Evolutionary conservation across 2,329 filamentous ascomycete genomes (phyloP).

Genomic region (Phoma herbarum): DNA sequence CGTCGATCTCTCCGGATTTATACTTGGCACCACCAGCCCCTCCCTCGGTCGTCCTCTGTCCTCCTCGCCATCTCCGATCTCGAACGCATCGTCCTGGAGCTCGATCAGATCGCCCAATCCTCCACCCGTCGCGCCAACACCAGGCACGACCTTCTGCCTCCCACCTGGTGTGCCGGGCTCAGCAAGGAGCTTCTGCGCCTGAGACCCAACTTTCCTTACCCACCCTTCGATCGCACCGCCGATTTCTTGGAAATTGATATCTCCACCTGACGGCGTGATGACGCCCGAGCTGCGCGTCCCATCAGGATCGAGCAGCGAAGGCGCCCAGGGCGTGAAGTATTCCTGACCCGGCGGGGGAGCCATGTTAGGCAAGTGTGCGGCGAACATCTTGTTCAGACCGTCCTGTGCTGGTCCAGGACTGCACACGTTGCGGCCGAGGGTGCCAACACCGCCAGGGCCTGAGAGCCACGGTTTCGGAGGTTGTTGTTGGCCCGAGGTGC

Average conservation of each 20-base stretch:
- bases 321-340: conserved; percentile 53
- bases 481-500: conserved; percentile 42
- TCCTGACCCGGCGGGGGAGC: conserved; percentile 68
- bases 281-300: conserved; percentile 42
- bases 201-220: conserved; percentile 81
- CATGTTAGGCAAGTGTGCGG: conserved; percentile 81
- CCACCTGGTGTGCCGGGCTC: conserved; percentile 44
- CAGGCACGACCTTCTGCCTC: conserved; percentile 45
- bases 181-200: conserved; percentile 56
- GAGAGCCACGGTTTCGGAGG: conserved; percentile 65
- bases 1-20: conserved; percentile 18
- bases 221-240: conserved; percentile 89
- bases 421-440: conserved; percentile 74
- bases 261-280: conserved; percentile 41
- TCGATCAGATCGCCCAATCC: conserved; percentile 74
- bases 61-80: conserved; percentile 48
- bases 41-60: conserved; percentile 33
- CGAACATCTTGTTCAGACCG: conserved; percentile 82
- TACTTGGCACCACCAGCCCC: conserved; percentile 17
- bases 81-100: conserved; percentile 67
- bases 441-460: conserved; percentile 88
- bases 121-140: conserved; percentile 54
- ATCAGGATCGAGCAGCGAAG: conserved; percentile 44
- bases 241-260: conserved; percentile 75
- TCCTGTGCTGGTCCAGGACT: conserved; percentile 85